A percentile compares a stretch with the other conserved stretches of the same genome.
Evolutionary conservation across 2,329 filamentous ascomycete genomes (phyloP).

Genomic region (Nothophoma quercina): DNA sequence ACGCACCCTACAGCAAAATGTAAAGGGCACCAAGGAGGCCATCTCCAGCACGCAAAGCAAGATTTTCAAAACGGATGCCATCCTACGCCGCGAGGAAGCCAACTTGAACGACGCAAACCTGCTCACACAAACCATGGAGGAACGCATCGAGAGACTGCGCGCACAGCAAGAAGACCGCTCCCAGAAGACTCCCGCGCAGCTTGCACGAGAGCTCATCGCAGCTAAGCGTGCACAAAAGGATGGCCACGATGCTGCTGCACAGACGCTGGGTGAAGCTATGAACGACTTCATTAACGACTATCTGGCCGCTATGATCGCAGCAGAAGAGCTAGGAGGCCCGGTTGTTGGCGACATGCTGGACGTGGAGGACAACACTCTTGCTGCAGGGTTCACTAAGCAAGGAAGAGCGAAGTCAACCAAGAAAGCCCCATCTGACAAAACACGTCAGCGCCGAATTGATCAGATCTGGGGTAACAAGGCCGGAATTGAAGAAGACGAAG

Average conservation of each 20-base stretch:
- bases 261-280: conserved; percentile 68
- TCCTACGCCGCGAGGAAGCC: conserved; percentile 55
- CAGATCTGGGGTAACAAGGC: conserved; percentile 55
- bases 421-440: conserved; percentile 40
- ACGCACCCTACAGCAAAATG: conserved; percentile 69
- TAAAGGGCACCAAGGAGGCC: conserved; percentile 69
- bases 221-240: conserved; percentile 67
- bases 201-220: conserved; percentile 68
- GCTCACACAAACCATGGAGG: conserved; percentile 58
- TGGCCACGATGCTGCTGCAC: conserved; percentile 67
- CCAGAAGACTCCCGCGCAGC: conserved; percentile 66
- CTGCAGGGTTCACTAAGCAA: conserved; percentile 62
- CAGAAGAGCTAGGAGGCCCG: conserved; percentile 83
- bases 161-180: conserved; percentile 64
- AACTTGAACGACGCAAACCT: conserved; percentile 57
- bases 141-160: conserved; percentile 67
- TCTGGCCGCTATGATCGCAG: conserved; percentile 78
- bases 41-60: conserved; percentile 56
- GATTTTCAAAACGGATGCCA: conserved; percentile 49
- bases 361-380: conserved; percentile 63
- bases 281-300: conserved; percentile 74
- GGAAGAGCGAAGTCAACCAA: conserved; percentile 56
- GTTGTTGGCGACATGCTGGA: conserved; percentile 78
- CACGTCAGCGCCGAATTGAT: conserved; percentile 60
- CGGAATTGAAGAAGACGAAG: conserved; percentile 30